A percentile compares a stretch with the other conserved stretches of the same genome.
phyloP scores from a whole-genome alignment of 768 basidiomycete species.

The Termitomyces sp. region DNA sequence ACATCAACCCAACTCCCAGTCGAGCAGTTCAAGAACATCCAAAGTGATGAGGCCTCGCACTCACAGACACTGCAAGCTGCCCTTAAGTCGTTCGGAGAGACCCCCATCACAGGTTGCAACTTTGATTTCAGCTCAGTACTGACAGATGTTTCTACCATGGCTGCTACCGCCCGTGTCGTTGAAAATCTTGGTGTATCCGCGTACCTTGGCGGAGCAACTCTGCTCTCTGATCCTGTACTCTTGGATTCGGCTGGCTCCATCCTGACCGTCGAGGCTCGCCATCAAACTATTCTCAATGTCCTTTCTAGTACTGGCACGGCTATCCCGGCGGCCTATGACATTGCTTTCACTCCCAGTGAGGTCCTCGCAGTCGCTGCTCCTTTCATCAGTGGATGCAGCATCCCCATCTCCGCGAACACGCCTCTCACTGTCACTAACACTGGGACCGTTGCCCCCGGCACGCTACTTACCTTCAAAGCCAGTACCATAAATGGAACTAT shows the following conservation, averaged over 20 bases:
- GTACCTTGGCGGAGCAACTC: conserved; percentile 71
- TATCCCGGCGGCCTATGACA: conserved; percentile 71
- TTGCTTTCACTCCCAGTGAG: conserved; percentile 66
- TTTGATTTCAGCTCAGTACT: conserved; percentile 70
- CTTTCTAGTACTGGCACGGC: conserved; percentile 54
- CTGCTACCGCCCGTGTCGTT: conserved; percentile 66
- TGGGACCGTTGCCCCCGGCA: conserved; percentile 54
- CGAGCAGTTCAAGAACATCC: conserved; percentile 61
- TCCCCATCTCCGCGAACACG: conserved; percentile 61
- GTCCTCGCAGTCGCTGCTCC: conserved; percentile 66
- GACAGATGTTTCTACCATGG: conserved; percentile 67
- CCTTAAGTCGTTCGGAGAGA: conserved; percentile 52
- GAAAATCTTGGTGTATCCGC: conserved; percentile 77
- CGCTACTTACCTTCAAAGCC: conserved; percentile 60
- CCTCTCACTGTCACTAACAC: conserved; percentile 63
- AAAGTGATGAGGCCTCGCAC: conserved; percentile 63
- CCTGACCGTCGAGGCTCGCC: conserved; percentile 79
- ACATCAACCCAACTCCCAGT: conserved; percentile 49
- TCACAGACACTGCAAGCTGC: conserved; percentile 50
- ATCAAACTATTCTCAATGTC: conserved; percentile 76
- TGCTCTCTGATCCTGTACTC: conserved; percentile 58
- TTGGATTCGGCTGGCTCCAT: conserved; percentile 71
- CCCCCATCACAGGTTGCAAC: conserved; percentile 54
- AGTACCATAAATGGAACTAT: conserved; percentile 51
- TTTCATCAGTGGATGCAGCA: conserved; percentile 66